Base-by-base conservation (phyloP, 176 grass and related monocot genomes). In the Paspalum vaginatum region DNA sequence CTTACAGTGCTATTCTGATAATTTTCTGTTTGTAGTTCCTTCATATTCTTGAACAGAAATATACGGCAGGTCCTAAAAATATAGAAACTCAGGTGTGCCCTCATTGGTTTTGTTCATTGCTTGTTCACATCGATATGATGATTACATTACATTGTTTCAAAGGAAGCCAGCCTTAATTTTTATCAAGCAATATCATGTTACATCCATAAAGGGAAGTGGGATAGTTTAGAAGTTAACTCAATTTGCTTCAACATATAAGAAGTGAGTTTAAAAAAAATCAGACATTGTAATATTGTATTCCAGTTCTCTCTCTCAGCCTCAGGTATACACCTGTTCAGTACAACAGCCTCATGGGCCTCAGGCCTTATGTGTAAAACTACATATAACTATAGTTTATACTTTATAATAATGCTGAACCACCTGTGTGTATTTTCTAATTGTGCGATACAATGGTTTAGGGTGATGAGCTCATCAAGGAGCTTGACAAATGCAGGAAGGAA, bases 1-100 rank as follows among this genome's bases (percentile, higher is more conserved):
- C 42, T 57, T 58, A 41, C n/a, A 32, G n/a, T 26, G 13, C 14
- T 89, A 63, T 71, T 79, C 69, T 84, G 15, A 80, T 85, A 17
- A 21, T 86, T 65, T 40, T 81, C 26, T 59, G 40, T 57, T 20
- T 91, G 75, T 60, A 94, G 92, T 89, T 91, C 72, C 86, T 91
- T 79, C 78, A 88, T 77, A 89, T 87, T 81, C 81, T 91, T 75
- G 92, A 85, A 59, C 81, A 85, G 80, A 91, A 91, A 65, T 76
- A 87, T 26, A 17, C 83, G 59, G 39, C 58, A 58, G 46, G 71
- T 9, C 50, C 55, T 46, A 91, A 57, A 54, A 76, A 70, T 55
- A 39, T 51, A 16, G 81, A 84, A 71, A 24, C 76, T 72, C 76
- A 91, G 85, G 89, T 91, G 5, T 65, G 75, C 80, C 65, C 40